Base-by-base conservation (phyloP, 2,329 filamentous ascomycete species). In the Pestalotiopsis sp. region DNA sequence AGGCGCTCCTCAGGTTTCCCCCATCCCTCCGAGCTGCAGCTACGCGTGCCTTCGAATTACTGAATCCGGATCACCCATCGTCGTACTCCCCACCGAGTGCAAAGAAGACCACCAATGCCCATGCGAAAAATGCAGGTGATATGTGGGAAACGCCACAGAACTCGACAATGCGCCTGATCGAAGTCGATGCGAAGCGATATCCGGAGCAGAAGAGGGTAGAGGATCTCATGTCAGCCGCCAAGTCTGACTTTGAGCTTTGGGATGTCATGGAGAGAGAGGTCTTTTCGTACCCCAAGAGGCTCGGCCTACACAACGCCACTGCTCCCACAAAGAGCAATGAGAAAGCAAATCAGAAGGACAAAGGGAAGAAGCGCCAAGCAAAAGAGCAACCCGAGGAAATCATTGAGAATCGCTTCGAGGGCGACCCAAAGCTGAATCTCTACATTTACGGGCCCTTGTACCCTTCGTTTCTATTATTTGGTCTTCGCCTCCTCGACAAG, bases 231-330 rank as follows among this genome's bases (percentile, higher is more conserved):
- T 78, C 81, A 11, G 75, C 73, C 1, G 89, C 89, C 20, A 72
- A 80, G 68, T 87, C 87, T 0, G 92, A 94, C 72, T 79, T 84
- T 22, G 86, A 88, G 64, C 81, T 94, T 10, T 94, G 92, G 91
- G 77, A 87, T 6, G 78, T 91, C 3, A 82, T 94, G 75, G 88
- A 93, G 69, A 76, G 81, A 4, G 86, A 93, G 64, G 89, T 94
- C 13, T 92, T 94, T 72, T 81, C 84, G 1, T 78, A 90, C 70
- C 85, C 91, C 0, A 75, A 78, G 3, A 84, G 81, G 68, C 78
- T 93, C 22, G 86, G 88, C 11, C 81, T 92, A 13, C 75, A 81
- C 65, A 69, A 40, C 14, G n/a, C 30, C n/a, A 26, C 52, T 5
- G 7, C 40, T 35, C 9, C 38, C 20, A 26, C 14, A 10, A 44